A percentile compares a stretch with the other conserved stretches of the same genome.
phyloP scores from a whole-genome alignment of 345 rosid species.

The Kandelia obovata region DNA sequence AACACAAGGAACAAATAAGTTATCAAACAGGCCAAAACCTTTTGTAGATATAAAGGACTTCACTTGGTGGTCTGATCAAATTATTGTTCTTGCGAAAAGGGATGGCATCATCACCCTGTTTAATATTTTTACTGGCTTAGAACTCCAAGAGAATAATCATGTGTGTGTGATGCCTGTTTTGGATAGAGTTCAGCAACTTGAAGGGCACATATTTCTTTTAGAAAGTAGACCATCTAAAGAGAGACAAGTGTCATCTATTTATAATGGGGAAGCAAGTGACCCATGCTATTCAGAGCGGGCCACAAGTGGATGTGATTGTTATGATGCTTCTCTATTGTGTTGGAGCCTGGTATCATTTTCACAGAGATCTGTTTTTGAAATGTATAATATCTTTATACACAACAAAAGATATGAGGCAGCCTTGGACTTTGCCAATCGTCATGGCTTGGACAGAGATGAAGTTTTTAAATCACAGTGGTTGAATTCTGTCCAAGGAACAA shows the following conservation, averaged over 20 bases:
- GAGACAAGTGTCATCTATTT: slow-evolving; percentile 26
- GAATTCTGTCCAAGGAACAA: slow-evolving; percentile 52
- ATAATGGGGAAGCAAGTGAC: slow-evolving; percentile 32
- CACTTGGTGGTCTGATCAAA: slow-evolving; percentile 90
- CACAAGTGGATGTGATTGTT: slow-evolving; percentile 30
- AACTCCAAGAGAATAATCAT: slow-evolving; percentile 49
- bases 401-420: slow-evolving; percentile 62
- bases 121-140: slow-evolving; percentile 50
- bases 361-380: slow-evolving; percentile 74
- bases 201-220: slow-evolving; percentile 63
- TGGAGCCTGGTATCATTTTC: slow-evolving; percentile 80
- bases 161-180: slow-evolving; percentile 56
- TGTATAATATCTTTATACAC: slow-evolving; percentile 67
- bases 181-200: slow-evolving; percentile 50
- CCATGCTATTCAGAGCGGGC: slow-evolving; percentile 25
- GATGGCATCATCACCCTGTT: slow-evolving; percentile 52
- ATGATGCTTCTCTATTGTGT: slow-evolving; percentile 34
- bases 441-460: slow-evolving; percentile 79
- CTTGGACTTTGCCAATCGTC: slow-evolving; percentile 65
- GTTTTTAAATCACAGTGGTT: slow-evolving; percentile 82
- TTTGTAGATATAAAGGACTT: slow-evolving; percentile 57
- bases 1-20: slow-evolving; percentile 30
- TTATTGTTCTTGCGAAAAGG: slow-evolving; percentile 55
- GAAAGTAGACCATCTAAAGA: slow-evolving; percentile 47
- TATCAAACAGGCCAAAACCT: slow-evolving; percentile 25